These are phyloP conservation scores for Cyclotella baltica DNA, from an alignment of 108 stramenopile species.

Conservation along the genomic window DNA sequence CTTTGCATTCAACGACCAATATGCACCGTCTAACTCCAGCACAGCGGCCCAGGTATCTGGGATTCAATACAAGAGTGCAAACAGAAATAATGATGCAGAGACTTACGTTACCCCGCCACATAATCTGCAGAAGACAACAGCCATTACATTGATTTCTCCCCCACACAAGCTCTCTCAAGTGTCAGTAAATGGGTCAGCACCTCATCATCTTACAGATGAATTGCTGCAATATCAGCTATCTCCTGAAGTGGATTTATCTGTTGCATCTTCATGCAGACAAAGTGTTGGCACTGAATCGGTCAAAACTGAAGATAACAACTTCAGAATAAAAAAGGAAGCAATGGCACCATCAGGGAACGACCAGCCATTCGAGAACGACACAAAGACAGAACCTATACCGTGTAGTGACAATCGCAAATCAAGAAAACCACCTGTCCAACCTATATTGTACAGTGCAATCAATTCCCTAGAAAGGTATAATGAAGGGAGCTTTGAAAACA, in stretches of 20 bases:
- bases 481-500: conserved; percentile 51
- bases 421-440: conserved; percentile 30
- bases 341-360: background rate
- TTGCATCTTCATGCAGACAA: background rate
- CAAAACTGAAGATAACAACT: background rate
- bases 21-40: conserved; percentile 1
- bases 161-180: conserved; percentile 7
- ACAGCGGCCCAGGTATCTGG: background rate
- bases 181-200: background rate
- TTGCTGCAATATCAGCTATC: background rate
- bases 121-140: background rate
- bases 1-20: background rate
- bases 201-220: background rate
- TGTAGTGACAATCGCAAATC: conserved; percentile 4
- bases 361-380: background rate
- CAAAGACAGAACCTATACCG: conserved; percentile 6
- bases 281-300: background rate
- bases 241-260: background rate
- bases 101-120: conserved; percentile 7
- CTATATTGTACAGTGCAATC: conserved; percentile 76
- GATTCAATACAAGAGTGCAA: background rate
- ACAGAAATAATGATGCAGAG: background rate
- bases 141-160: background rate
- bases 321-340: background rate
- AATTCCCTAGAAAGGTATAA: conserved; percentile 71